These are phyloP conservation scores for Aureobasidium sp. DNA, from an alignment of 2,329 filamentous ascomycete genomes.

Conservation along the genomic window DNA sequence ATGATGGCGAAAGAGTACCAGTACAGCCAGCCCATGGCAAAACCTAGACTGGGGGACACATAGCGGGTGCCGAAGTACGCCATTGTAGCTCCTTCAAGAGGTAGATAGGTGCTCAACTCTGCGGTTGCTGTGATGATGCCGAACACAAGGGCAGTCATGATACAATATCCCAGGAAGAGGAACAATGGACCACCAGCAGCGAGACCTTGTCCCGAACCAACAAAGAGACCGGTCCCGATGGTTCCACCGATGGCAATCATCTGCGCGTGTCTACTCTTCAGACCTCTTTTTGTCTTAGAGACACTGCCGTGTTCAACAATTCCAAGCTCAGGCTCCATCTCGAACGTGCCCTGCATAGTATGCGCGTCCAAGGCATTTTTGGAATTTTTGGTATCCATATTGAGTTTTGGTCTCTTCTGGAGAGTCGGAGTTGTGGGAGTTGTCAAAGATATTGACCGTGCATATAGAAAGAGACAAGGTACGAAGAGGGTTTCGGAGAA, in stretches of 20 bases:
- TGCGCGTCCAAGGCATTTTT: too few relatives aligned
- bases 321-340: too few relatives aligned
- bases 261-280: slow-evolving; percentile 32
- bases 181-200: slow-evolving; percentile 2
- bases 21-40: slow-evolving; percentile 41
- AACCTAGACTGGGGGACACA: slow-evolving; percentile 38
- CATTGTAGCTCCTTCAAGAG: slow-evolving; percentile 46
- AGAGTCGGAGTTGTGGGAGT: too few relatives aligned
- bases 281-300: too few relatives aligned
- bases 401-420: too few relatives aligned
- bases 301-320: too few relatives aligned
- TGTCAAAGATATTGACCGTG: too few relatives aligned
- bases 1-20: slow-evolving; percentile 35
- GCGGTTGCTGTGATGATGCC: slow-evolving; percentile 28
- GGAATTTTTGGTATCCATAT: too few relatives aligned
- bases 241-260: slow-evolving; percentile 31
- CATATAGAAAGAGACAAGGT: too few relatives aligned
- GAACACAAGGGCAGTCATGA: slow-evolving; percentile 23
- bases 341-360: too few relatives aligned
- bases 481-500: too few relatives aligned
- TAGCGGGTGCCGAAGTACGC: slow-evolving; percentile 41
- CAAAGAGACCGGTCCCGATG: slow-evolving; percentile 27
- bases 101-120: slow-evolving; percentile 54
- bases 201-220: slow-evolving; percentile 33
- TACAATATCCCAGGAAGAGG: too few relatives aligned